phyloP scores from a whole-genome alignment of 1,139 yeast species.

The Yamadazyma epiphylla region DNA sequence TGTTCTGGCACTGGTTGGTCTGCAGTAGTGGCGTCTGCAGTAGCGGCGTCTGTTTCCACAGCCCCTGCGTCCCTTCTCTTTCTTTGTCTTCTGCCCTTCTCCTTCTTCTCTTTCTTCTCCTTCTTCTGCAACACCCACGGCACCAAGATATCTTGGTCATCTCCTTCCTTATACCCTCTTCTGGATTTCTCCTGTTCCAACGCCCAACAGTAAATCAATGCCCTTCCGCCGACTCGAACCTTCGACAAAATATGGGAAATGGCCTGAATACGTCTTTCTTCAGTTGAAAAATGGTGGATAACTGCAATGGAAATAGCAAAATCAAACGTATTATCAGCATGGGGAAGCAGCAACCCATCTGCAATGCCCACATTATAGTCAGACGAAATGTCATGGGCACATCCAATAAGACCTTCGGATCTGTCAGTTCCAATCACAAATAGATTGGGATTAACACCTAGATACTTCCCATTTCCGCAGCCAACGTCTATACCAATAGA shows the following conservation, averaged over 20 bases:
- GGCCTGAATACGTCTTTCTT: neutral
- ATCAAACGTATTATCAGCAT: neutral
- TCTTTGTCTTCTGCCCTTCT: constrained; percentile 15
- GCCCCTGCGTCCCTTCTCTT: constrained; percentile 10
- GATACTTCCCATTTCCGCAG: constrained; percentile 94
- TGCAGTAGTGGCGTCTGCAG: constrained; percentile 6
- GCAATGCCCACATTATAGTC: constrained; percentile 36
- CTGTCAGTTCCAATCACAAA: constrained; percentile 80
- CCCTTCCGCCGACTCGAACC: constrained; percentile 49
- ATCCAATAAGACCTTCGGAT: constrained; percentile 69
- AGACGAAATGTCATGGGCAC: constrained; percentile 54
- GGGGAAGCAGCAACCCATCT: neutral
- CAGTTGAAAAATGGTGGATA: neutral
- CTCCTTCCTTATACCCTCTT: constrained; percentile 84
- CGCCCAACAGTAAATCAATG: constrained; percentile 93
- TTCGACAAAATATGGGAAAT: neutral
- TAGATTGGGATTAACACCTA: constrained; percentile 64
- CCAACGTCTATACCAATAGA: constrained; percentile 71
- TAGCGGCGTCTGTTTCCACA: constrained; percentile 8
- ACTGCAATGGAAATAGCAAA: neutral
- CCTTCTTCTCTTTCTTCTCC: constrained; percentile 23
- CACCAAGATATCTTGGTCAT: constrained; percentile 88
- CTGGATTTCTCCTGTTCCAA: constrained; percentile 83
- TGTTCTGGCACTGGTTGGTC: constrained; percentile 11
- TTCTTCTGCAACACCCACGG: constrained; percentile 82